These are phyloP conservation scores for Phallus indusiatus DNA, from an alignment of 768 basidiomycete genomes.

Conservation along the genomic window DNA sequence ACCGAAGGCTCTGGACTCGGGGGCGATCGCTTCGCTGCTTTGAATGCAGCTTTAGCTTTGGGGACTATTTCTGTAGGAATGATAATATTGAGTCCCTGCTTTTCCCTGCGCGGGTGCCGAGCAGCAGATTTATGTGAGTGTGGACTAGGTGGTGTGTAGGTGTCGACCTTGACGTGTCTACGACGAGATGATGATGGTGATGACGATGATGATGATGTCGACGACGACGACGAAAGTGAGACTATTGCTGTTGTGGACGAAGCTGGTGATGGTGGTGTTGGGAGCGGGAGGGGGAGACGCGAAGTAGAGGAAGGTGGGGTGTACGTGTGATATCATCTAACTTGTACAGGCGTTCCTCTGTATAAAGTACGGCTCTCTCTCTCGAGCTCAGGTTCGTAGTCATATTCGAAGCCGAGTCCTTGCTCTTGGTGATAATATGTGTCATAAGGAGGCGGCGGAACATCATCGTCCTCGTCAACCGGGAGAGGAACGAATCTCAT, in stretches of 20 bases:
- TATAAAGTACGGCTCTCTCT: neutral
- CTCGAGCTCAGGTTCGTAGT: neutral
- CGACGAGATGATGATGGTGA: too few species aligned
- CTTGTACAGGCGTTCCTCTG: neutral
- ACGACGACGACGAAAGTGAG: neutral
- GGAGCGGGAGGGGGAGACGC: neutral
- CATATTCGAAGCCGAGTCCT: neutral
- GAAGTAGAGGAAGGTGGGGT: neutral
- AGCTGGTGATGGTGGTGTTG: neutral
- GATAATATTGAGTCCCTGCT: too few species aligned
- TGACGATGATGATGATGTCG: too few species aligned
- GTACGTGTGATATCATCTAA: neutral
- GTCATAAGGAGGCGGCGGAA: neutral
- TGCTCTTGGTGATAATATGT: too few species aligned
- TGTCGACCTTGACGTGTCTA: too few species aligned
- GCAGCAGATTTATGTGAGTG: too few species aligned
- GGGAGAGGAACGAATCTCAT: neutral
- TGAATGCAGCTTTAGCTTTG: neutral
- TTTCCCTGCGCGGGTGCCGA: too few species aligned
- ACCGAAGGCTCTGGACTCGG: neutral
- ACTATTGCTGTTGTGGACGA: neutral
- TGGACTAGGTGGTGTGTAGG: too few species aligned
- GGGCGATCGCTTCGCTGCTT: neutral
- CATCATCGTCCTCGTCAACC: neutral
- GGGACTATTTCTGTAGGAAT: neutral